Percentiles rank a stretch among this genome's conserved stretches.
These are phyloP conservation scores for Musa schizocarpa DNA, from an alignment of 176 grass and related monocot species.

Conservation along the genomic window DNA sequence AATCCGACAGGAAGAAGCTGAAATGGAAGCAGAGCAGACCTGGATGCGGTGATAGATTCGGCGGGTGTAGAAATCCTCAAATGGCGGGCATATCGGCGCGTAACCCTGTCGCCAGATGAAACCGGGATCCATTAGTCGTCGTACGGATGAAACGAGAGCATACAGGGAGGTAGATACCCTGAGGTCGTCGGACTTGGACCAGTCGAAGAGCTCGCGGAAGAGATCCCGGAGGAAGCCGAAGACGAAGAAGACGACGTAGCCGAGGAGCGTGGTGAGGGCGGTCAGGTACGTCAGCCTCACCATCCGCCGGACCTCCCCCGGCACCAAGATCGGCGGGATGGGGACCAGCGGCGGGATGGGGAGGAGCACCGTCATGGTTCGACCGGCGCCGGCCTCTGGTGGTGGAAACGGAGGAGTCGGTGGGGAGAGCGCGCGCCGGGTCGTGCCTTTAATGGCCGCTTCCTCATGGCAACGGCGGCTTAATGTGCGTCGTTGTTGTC, in stretches of 20 bases:
- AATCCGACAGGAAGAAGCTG: too few species aligned
- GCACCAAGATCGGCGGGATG: not conserved
- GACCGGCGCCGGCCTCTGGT: too few species aligned
- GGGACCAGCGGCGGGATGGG: not conserved
- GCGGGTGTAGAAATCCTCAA: conserved; percentile 9
- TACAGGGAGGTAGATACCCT: not conserved
- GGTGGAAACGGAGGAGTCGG: too few species aligned
- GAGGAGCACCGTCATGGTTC: too few species aligned
- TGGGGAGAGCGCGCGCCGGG: too few species aligned
- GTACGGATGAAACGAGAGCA: not conserved
- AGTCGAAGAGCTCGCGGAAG: not conserved
- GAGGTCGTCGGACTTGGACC: not conserved
- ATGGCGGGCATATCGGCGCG: conserved; percentile 1
- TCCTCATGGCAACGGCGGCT: too few species aligned
- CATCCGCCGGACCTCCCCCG: not conserved
- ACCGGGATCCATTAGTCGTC: not conserved
- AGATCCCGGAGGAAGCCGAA: conserved; percentile 4
- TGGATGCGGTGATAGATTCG: conserved; percentile 8
- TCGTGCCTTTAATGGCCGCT: too few species aligned
- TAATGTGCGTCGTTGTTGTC: too few species aligned
- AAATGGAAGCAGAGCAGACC: not conserved
- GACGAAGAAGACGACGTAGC: not conserved
- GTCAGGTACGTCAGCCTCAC: conserved; percentile 6
- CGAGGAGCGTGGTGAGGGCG: not conserved
- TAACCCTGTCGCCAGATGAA: not conserved